Conservation (phyloP, 495 filamentous ascomycete species). For the Jackrogersella minutella region DNA sequence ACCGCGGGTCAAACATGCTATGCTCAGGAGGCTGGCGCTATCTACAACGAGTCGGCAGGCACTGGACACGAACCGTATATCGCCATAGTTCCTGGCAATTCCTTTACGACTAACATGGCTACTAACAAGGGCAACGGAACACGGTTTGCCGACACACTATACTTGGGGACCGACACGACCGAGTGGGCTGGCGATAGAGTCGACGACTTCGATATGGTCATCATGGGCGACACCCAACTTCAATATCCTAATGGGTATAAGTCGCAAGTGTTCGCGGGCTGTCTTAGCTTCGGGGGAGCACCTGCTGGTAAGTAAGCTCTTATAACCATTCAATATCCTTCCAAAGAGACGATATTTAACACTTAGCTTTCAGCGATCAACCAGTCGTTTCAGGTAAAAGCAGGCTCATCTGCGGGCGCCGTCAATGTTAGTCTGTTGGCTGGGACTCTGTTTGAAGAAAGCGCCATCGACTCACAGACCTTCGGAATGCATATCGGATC, state of each 20-base stretch:
- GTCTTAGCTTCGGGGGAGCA: slow-evolving; percentile 22
- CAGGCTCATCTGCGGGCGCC: neutral
- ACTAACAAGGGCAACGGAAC: neutral
- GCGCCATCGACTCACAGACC: slow-evolving; percentile 23
- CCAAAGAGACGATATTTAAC: neutral
- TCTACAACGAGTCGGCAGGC: slow-evolving; percentile 13
- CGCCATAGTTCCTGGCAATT: neutral
- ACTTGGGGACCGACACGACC: slow-evolving; percentile 12
- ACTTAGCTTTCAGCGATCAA: slow-evolving; percentile 5
- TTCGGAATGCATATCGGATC: slow-evolving; percentile 32
- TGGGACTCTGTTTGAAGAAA: slow-evolving; percentile 12
- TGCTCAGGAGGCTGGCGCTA: slow-evolving; percentile 17
- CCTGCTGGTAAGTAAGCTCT: slow-evolving; percentile 14
- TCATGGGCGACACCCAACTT: slow-evolving; percentile 11
- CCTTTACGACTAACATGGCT: neutral
- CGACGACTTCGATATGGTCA: slow-evolving; percentile 16
- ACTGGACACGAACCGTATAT: slow-evolving; percentile 1
- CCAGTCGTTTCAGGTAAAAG: slow-evolving; percentile 7
- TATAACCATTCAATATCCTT: neutral
- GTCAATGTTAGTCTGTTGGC: slow-evolving; percentile 22
- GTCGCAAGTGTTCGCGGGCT: slow-evolving; percentile 23
- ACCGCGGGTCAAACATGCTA: slow-evolving; percentile 19
- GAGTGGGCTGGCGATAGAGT: slow-evolving; percentile 4
- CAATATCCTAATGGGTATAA: slow-evolving; percentile 19
- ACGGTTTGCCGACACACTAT: slow-evolving; percentile 2